These are phyloP conservation scores for Closterium sp. DNA, from an alignment of 139 green algal genomes.

Conservation along the genomic window DNA sequence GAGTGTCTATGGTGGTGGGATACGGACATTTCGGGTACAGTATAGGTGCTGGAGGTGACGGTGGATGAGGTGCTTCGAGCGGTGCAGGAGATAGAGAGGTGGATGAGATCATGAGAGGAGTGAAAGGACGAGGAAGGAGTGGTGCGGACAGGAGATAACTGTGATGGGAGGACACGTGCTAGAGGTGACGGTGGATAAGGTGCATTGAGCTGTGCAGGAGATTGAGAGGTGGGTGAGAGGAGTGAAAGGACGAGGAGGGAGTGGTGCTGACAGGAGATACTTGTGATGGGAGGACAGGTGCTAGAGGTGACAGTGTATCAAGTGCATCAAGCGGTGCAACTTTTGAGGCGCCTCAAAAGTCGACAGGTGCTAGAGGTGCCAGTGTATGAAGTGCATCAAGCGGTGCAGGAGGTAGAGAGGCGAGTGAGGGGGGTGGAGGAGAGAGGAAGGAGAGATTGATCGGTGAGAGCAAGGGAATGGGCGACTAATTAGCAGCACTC, in stretches of 20 bases:
- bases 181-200: slow-evolving; percentile 13
- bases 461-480: too few relatives aligned
- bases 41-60: slow-evolving; percentile 23
- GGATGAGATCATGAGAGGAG: neutral
- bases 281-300: slow-evolving; percentile 40
- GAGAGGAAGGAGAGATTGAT: neutral
- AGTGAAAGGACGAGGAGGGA: too few relatives aligned
- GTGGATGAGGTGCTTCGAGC: slow-evolving; percentile 16
- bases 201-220: neutral
- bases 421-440: too few relatives aligned
- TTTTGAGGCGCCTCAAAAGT: too few relatives aligned
- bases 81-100: neutral
- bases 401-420: too few relatives aligned
- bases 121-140: too few relatives aligned
- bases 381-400: too few relatives aligned
- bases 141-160: slow-evolving; percentile 8
- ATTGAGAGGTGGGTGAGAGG: neutral
- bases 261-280: too few relatives aligned
- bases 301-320: slow-evolving; percentile 25
- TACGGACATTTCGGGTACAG: too few relatives aligned
- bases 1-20: too few relatives aligned
- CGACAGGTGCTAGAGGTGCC: neutral
- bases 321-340: slow-evolving; percentile 1
- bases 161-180: neutral
- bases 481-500: too few relatives aligned